phyloP scores from a whole-genome alignment of 331 rosid genomes.

The Malus hybrid region DNA sequence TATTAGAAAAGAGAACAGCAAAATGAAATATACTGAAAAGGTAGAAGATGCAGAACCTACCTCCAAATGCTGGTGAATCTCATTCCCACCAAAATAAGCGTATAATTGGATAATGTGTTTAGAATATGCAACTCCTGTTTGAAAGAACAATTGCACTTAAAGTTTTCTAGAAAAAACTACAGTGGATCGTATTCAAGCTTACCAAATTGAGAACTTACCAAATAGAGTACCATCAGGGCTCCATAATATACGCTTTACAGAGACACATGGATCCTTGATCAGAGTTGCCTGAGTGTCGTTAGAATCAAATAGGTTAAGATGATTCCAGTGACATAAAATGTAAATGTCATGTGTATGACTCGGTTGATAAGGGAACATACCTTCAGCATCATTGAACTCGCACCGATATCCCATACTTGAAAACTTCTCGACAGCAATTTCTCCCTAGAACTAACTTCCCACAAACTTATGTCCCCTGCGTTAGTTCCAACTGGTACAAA shows the following conservation, averaged over 20 bases:
- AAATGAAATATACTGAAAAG: neutral
- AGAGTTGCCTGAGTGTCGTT: constrained; percentile 33
- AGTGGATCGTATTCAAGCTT: neutral
- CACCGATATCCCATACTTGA: constrained; percentile 64
- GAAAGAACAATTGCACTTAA: constrained; percentile 1
- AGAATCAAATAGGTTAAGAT: neutral
- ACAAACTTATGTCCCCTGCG: constrained; percentile 68
- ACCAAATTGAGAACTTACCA: constrained; percentile 23
- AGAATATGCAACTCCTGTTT: constrained; percentile 86
- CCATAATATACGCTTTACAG: constrained; percentile 46
- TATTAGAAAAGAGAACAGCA: neutral
- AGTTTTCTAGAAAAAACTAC: neutral
- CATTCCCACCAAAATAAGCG: constrained; percentile 58
- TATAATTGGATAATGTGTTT: constrained; percentile 82
- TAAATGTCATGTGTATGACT: neutral
- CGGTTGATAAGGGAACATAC: constrained; percentile 17
- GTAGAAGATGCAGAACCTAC: constrained; percentile 25
- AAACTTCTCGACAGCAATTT: constrained; percentile 52
- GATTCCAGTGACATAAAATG: neutral
- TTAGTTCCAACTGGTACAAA: constrained; percentile 46
- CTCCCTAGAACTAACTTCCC: constrained; percentile 82
- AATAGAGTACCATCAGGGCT: constrained; percentile 44
- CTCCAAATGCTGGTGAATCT: constrained; percentile 73
- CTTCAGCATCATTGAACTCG: constrained; percentile 57
- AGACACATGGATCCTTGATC: constrained; percentile 39